Evolutionary conservation across 208 protist genomes (phyloP).

Genomic region (Leishmania turanica): DNA sequence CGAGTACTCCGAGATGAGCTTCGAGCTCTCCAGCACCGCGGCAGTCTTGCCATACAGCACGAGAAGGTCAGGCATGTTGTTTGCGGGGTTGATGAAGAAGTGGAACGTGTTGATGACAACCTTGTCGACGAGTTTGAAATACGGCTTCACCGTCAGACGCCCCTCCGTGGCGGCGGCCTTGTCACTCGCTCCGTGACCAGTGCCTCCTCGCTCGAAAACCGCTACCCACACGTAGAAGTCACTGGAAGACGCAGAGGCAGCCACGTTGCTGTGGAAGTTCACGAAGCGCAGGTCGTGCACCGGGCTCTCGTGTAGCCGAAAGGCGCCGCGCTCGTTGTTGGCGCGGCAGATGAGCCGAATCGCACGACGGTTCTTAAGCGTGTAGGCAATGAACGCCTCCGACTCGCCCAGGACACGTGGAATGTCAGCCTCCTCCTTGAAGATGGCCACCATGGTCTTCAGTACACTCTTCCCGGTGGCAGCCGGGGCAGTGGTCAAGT

Average conservation of each 20-base stretch:
- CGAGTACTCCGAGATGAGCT: constrained; percentile 63
- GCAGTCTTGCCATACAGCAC: constrained; percentile 76
- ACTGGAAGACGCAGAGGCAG: constrained; percentile 54
- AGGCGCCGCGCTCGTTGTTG: constrained; percentile 57
- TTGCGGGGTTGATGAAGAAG: constrained; percentile 85
- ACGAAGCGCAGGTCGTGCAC: constrained; percentile 81
- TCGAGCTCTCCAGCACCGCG: constrained; percentile 73
- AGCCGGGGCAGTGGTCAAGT: constrained; percentile 28
- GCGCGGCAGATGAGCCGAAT: constrained; percentile 70
- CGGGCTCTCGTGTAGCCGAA: constrained; percentile 53
- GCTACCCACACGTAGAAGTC: constrained; percentile 89
- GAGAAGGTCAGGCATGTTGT: constrained; percentile 67
- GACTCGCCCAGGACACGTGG: constrained; percentile 81
- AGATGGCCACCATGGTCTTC: constrained; percentile 57
- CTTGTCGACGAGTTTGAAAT: constrained; percentile 77
- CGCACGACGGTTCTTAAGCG: constrained; percentile 67
- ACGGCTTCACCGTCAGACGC: constrained; percentile 64
- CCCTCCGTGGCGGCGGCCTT: constrained; percentile 3
- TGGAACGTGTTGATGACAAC: constrained; percentile 69
- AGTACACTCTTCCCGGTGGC: constrained; percentile 35
- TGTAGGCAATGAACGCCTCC: constrained; percentile 80
- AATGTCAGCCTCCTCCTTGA: constrained; percentile 55
- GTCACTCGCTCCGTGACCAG: constrained; percentile 3
- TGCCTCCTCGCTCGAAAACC: constrained; percentile 25
- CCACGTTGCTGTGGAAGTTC: constrained; percentile 90